Base-by-base conservation (phyloP, 306 rosid species). In the Cucumis hystrix region DNA sequence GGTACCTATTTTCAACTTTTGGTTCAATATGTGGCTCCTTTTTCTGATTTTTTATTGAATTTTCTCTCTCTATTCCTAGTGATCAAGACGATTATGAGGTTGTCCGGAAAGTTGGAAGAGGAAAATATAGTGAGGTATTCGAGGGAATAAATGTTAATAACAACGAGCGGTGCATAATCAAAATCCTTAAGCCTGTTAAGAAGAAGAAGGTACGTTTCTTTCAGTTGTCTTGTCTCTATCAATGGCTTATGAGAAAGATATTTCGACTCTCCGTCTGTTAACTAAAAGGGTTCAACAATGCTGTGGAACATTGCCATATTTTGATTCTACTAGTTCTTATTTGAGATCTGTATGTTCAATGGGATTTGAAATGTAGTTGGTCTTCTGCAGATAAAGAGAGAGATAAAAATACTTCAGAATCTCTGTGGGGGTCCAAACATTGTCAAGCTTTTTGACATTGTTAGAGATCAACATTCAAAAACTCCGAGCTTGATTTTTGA, bases 161-260 rank as follows among this genome's bases (percentile, higher is more conserved):
- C 88, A 90, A 83, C 21, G 98, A 95, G 82, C 89, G 91, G 49
- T 95, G 98, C 82, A 61, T 92, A 76, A 95, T 95, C 88, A 95
- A 95, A 93, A 95, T 92, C 83, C 97, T 95, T 80, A 95, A 95
- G 92, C 98, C 98, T 79, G 98, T 95, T 13, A 95, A 95, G 96
- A 95, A 95, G 83, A 95, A 95, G 96, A 95, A 74, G 75, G 80
- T 78, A 62, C 41, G 58, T 28, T 79, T 65, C 37, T 25, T 79
- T 67, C 40, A 1, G 37, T 60, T 52, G 56, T 70, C 45, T 55
- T 52, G 56, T 70, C 56, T 55, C 18, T 10, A 9, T 55, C 33
- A 52, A 47, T 47, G 54, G 54, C 8, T 52, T 15, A 52, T 52
- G 57, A 5, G 57, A 52, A 70, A 23, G 17, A 70, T 13, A 12